Conservation (phyloP, 371 early-diverging fungal species). For the Mucor lusitanicus region DNA sequence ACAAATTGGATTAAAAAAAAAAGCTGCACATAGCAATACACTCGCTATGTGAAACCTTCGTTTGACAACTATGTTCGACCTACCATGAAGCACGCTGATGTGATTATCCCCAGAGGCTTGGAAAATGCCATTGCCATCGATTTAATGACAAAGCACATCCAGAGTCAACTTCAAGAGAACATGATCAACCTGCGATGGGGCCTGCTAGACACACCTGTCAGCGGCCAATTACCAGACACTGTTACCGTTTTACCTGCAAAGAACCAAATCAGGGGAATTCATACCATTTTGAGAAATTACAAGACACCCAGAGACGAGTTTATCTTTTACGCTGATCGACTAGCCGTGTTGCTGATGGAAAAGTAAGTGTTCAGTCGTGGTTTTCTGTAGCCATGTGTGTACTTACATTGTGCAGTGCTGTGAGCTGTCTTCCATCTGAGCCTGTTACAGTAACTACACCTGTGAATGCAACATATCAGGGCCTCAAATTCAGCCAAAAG, state of each 20-base stretch:
- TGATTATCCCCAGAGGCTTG: slow-evolving; percentile 86
- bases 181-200: slow-evolving; percentile 69
- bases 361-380: slow-evolving; percentile 36
- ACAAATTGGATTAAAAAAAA: not conserved
- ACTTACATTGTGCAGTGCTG: slow-evolving; percentile 38
- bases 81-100: slow-evolving; percentile 87
- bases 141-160: slow-evolving; percentile 85
- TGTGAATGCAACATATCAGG: slow-evolving; percentile 57
- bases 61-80: slow-evolving; percentile 89
- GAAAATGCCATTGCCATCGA: slow-evolving; percentile 92
- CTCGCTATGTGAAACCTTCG: slow-evolving; percentile 89
- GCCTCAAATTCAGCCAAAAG: slow-evolving; percentile 47
- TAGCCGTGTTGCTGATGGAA: slow-evolving; percentile 85
- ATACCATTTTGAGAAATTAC: slow-evolving; percentile 81
- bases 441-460: slow-evolving; percentile 65
- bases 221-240: slow-evolving; percentile 50
- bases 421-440: slow-evolving; percentile 65
- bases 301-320: slow-evolving; percentile 83
- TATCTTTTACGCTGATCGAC: slow-evolving; percentile 86
- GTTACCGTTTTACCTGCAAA: slow-evolving; percentile 62
- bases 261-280: slow-evolving; percentile 77
- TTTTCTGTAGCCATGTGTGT: not conserved
- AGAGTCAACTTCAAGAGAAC: slow-evolving; percentile 79
- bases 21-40: slow-evolving; percentile 66
- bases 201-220: slow-evolving; percentile 47